A percentile compares a stretch with the other conserved stretches of the same genome.
Evolutionary conservation across 768 basidiomycete genomes (phyloP).

Genomic region (Termitomyces sp.): DNA sequence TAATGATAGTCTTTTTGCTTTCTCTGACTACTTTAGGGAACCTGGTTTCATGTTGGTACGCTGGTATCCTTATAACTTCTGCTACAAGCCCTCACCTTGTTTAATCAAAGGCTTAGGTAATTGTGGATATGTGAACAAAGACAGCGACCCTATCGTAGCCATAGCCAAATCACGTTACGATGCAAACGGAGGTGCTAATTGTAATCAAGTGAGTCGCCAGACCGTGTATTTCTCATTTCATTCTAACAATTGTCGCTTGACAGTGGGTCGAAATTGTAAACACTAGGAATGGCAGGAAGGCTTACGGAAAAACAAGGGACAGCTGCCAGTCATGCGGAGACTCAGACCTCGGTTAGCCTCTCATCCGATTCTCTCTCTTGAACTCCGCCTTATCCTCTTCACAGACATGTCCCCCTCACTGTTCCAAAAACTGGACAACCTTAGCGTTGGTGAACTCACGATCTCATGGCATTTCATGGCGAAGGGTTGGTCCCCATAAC

Average conservation of each 20-base stretch:
- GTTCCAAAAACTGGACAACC: slow-evolving; percentile 46
- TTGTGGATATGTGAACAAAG: slow-evolving; percentile 48
- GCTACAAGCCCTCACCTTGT: slow-evolving; percentile 7
- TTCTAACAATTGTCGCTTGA: slow-evolving; percentile 9
- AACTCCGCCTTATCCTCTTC: background rate
- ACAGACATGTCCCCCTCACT: slow-evolving; percentile 63
- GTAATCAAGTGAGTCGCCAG: slow-evolving; percentile 46
- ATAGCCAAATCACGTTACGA: slow-evolving; percentile 51
- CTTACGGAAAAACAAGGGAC: slow-evolving; percentile 48
- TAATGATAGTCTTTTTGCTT: slow-evolving; percentile 2
- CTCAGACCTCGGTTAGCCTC: slow-evolving; percentile 44
- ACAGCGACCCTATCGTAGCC: slow-evolving; percentile 55
- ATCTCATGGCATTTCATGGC: slow-evolving; percentile 60
- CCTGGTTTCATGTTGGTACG: slow-evolving; percentile 55
- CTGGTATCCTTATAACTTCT: slow-evolving; percentile 1
- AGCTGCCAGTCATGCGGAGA: slow-evolving; percentile 51
- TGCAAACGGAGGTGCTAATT: slow-evolving; percentile 44
- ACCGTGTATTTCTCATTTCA: background rate
- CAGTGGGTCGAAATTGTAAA: slow-evolving; percentile 61
- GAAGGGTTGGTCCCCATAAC: slow-evolving; percentile 36
- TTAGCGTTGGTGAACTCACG: slow-evolving; percentile 43
- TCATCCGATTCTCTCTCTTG: background rate
- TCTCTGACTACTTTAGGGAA: slow-evolving; percentile 39
- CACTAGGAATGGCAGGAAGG: slow-evolving; percentile 43
- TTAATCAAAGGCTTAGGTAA: slow-evolving; percentile 43